A percentile compares a stretch with the other conserved stretches of the same genome.
Conservation (phyloP, 352 stramenopile genomes). For the Phytophthora sp. region DNA sequence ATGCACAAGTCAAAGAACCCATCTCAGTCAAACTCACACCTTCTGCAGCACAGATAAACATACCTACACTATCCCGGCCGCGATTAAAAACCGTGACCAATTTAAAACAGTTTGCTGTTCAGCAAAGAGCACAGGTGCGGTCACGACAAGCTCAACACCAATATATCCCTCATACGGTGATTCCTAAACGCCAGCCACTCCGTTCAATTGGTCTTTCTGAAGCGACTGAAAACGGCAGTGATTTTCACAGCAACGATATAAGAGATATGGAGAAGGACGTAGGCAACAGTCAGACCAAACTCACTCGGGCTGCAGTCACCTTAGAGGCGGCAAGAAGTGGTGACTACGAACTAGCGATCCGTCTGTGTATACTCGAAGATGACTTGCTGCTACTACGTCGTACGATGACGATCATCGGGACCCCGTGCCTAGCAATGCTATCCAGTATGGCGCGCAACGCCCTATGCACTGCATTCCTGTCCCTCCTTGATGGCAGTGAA, state of each 20-base stretch:
- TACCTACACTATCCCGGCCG: not conserved
- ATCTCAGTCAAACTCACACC: conserved; percentile 2
- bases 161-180: conserved; percentile 19
- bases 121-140: conserved; percentile 19
- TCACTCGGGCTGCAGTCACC: conserved; percentile 48
- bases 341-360: conserved; percentile 57
- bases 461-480: conserved; percentile 59
- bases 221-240: not conserved
- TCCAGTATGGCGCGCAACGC: conserved; percentile 44
- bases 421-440: conserved; percentile 41
- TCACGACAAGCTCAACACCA: conserved; percentile 4
- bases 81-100: conserved; percentile 15
- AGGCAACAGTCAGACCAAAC: too few species aligned
- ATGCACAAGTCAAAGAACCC: not conserved
- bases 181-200: conserved; percentile 8
- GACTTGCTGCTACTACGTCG: conserved; percentile 46
- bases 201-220: not conserved
- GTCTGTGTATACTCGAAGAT: conserved; percentile 63
- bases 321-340: conserved; percentile 45
- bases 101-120: conserved; percentile 40
- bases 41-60: not conserved
- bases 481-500: conserved; percentile 41
- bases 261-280: too few species aligned
- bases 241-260: too few species aligned
- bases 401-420: conserved; percentile 35